Percentiles rank a stretch among this genome's conserved stretches.
Evolutionary conservation across 805 yeast species (phyloP).

Genomic region (Priceomyces medius): DNA sequence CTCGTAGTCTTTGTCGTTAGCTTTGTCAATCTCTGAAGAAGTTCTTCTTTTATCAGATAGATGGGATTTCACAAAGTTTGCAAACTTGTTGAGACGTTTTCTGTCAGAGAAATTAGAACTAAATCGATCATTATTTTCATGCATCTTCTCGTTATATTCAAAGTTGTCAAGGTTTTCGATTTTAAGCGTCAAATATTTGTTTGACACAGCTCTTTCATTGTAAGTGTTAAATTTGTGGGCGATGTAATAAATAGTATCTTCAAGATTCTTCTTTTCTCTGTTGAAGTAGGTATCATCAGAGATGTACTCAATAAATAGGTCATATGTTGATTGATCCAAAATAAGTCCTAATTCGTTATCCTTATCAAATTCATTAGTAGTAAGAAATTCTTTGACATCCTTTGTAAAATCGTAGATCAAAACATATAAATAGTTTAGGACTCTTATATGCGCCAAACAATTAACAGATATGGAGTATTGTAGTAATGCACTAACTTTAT

Average conservation of each 20-base stretch:
- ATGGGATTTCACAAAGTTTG: slow-evolving; percentile 54
- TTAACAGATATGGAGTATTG: slow-evolving; percentile 63
- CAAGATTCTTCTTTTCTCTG: slow-evolving; percentile 67
- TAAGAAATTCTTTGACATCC: slow-evolving; percentile 61
- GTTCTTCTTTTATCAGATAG: slow-evolving; percentile 34
- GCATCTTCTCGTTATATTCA: slow-evolving; percentile 19
- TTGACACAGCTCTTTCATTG: slow-evolving; percentile 36
- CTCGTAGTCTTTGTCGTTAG: slow-evolving; percentile 17
- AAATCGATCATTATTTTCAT: slow-evolving; percentile 22
- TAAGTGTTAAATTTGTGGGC: slow-evolving; percentile 44
- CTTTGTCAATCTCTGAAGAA: slow-evolving; percentile 14
- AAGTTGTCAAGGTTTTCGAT: slow-evolving; percentile 33
- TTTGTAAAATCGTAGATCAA: slow-evolving; percentile 59
- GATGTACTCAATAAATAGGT: slow-evolving; percentile 68
- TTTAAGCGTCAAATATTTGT: slow-evolving; percentile 31
- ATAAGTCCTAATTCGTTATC: slow-evolving; percentile 46
- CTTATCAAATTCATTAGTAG: slow-evolving; percentile 45
- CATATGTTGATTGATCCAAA: slow-evolving; percentile 71
- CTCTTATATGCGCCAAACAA: slow-evolving; percentile 71
- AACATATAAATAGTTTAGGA: slow-evolving; percentile 64
- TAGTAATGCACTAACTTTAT: slow-evolving; percentile 56
- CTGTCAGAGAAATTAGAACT: slow-evolving; percentile 37
- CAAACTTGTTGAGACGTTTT: slow-evolving; percentile 52
- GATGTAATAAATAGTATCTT: slow-evolving; percentile 46
- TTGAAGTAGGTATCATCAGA: slow-evolving; percentile 68